Base-by-base conservation (phyloP, 1,284 basidiomycete species). In the Fereydounia khargensis region DNA sequence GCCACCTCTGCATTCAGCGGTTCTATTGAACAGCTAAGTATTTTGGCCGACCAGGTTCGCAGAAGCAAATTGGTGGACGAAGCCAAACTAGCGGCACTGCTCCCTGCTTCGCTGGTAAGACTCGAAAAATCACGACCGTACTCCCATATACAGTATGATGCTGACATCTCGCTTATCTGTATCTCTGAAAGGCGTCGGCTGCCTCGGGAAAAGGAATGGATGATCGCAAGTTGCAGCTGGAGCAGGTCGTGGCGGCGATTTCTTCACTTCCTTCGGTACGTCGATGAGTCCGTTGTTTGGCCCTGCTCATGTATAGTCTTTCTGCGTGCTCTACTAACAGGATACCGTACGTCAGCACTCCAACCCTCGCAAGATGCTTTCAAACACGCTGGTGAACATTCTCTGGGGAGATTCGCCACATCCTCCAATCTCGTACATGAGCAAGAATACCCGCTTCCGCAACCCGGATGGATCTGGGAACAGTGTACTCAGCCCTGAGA, bases 401-500 rank as follows among this genome's bases (percentile, higher is more conserved):
- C 55, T 69, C 33, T 68, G 53, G 50, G 39, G 41, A 22, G 87
- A 90, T 60, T 79, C 89, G 24, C 77, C 82, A 0, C 88, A 90
- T 70, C 88, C 88, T 3, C 81, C 87, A 6, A 76, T 82, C 4
- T 84, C 86, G 2, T 84, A 80, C 61, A 78, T 88, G 25, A 83
- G 86, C 16, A 58, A 53, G 28, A 42, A 62, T 19, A 48, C 55
- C 27, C 55, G 52, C 8, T 74, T 65, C 52, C 68, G 72, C 41
- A 21, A 52, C 3, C 56, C 73, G n/a, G 74, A 76, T 43, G 75
- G 74, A 19, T 61, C 65, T 11, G 78, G 80, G 64, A 89, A 90
- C 77, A 89, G 88, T 65, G 80, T 84, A 31, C 80, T 83, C 60
- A 62, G 79, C 22, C 89, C 89, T 0, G 79, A 84, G 35, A 71